Evolutionary conservation across 2,329 filamentous ascomycete species (phyloP).

Genomic region (Xylariales sp.): DNA sequence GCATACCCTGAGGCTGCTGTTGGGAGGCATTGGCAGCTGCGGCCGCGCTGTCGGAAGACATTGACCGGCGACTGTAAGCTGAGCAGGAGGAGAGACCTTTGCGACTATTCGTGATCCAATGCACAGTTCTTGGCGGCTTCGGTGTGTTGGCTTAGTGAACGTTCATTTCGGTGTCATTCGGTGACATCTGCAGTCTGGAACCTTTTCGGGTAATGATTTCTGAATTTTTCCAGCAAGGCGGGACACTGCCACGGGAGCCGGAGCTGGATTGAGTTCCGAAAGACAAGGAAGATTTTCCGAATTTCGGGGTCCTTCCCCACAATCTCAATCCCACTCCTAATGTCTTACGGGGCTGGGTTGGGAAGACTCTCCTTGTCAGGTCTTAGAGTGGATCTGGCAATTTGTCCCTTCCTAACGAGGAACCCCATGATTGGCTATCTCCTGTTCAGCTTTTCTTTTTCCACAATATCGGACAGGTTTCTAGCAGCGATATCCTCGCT

Average conservation of each 20-base stretch:
- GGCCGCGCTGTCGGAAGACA: neutral
- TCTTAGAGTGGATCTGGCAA: no score
- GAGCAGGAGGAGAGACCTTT: no score
- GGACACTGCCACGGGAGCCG: no score
- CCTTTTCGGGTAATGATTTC: neutral
- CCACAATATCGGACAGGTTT: neutral
- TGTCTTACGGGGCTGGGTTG: no score
- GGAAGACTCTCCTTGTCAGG: no score
- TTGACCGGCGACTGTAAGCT: no score
- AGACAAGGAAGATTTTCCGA: neutral
- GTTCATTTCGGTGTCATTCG: constrained; percentile 1
- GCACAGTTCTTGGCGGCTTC: neutral
- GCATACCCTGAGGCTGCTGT: constrained; percentile 57
- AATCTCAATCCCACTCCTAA: neutral
- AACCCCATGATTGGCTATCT: neutral
- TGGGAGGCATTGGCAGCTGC: constrained; percentile 27
- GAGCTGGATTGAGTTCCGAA: neutral
- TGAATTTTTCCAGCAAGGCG: neutral
- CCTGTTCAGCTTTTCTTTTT: neutral
- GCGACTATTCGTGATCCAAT: neutral
- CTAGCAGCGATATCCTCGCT: constrained; percentile 6
- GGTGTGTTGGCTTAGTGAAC: neutral
- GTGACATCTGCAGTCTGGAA: neutral
- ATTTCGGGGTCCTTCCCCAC: neutral
- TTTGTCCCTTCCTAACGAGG: no score